Conservation (phyloP, 2,329 filamentous ascomycete genomes). For the Coniella vitis region DNA sequence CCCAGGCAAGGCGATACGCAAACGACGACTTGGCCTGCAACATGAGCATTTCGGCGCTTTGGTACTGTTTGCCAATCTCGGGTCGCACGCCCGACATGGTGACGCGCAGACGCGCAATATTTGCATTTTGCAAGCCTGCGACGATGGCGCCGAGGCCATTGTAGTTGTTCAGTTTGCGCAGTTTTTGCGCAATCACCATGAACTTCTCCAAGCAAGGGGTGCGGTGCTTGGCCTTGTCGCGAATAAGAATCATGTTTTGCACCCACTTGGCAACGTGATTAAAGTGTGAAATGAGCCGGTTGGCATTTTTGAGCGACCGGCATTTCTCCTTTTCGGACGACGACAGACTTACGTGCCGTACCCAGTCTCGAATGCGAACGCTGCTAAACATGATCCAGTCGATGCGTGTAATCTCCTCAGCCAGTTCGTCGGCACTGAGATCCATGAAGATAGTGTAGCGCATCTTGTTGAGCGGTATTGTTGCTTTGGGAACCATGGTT, state of each 20-base stretch:
- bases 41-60: conserved; percentile 87
- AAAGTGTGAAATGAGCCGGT: conserved; percentile 90
- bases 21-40: conserved; percentile 86
- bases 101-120: conserved; percentile 74
- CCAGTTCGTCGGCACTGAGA: conserved; percentile 75
- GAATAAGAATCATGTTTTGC: conserved; percentile 74
- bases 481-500: conserved; percentile 62
- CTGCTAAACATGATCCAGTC: conserved; percentile 99
- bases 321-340: conserved; percentile 65
- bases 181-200: conserved; percentile 79
- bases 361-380: conserved; percentile 85
- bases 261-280: conserved; percentile 81
- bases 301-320: conserved; percentile 75
- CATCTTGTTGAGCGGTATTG: conserved; percentile 68
- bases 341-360: conserved; percentile 80
- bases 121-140: conserved; percentile 82
- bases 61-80: conserved; percentile 73
- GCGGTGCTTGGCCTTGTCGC: conserved; percentile 93
- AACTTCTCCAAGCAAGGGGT: conserved; percentile 91
- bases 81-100: conserved; percentile 70
- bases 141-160: conserved; percentile 92
- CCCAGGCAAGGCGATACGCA: conserved; percentile 94
- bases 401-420: conserved; percentile 86
- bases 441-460: conserved; percentile 91
- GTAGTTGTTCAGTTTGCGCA: conserved; percentile 93